These are phyloP conservation scores for Boletus patriciae DNA, from an alignment of 768 basidiomycete species.

Conservation along the genomic window DNA sequence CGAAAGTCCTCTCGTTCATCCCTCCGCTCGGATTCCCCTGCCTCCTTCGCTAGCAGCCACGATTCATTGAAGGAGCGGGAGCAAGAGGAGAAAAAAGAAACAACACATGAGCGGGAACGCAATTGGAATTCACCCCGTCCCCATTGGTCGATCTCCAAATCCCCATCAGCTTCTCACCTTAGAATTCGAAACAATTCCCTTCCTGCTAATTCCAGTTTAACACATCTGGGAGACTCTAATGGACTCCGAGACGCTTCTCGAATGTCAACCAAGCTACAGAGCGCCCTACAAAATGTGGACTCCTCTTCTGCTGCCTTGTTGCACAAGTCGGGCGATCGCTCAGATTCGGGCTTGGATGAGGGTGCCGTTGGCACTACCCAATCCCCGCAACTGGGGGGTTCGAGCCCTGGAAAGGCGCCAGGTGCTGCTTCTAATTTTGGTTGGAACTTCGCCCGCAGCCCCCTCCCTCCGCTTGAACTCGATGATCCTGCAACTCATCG, in stretches of 20 bases:
- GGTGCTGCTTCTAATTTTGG: conserved; percentile 35
- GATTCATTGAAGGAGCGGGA: conserved; percentile 35
- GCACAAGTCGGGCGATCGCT: conserved; percentile 5
- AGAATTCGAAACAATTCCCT: conserved; percentile 11
- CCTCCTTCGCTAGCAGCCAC: conserved; percentile 38
- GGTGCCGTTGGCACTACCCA: background rate
- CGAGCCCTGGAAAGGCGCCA: conserved; percentile 18
- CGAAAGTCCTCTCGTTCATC: conserved; percentile 37
- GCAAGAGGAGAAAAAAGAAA: conserved; percentile 34
- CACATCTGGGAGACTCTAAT: conserved; percentile 8
- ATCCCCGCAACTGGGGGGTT: background rate
- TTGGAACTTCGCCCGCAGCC: conserved; percentile 42
- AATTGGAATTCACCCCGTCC: conserved; percentile 73
- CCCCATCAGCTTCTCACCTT: conserved; percentile 15
- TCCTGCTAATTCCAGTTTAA: conserved; percentile 22
- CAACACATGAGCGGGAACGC: conserved; percentile 55
- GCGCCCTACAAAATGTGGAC: background rate
- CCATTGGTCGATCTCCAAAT: conserved; percentile 43
- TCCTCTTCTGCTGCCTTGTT: background rate
- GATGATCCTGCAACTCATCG: conserved; percentile 25
- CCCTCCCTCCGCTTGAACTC: conserved; percentile 42
- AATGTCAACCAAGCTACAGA: conserved; percentile 1
- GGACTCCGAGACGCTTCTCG: conserved; percentile 8
- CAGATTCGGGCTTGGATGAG: background rate
- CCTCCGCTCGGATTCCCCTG: conserved; percentile 44